Conservation (phyloP, 177 flowering plant species). For the Vitis hybrid region DNA sequence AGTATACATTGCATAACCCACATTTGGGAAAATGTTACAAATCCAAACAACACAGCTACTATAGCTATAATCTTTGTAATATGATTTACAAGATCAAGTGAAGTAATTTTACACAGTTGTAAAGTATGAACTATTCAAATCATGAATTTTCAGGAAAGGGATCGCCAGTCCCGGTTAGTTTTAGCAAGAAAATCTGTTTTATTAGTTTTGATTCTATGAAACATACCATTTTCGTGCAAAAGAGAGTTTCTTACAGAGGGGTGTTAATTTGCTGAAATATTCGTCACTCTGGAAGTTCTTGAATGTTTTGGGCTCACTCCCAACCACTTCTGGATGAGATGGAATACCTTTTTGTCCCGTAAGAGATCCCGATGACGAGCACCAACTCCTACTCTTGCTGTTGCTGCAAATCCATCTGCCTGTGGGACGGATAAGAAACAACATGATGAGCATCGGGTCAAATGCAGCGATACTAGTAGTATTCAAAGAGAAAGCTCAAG, state of each 20-base stretch:
- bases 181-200: too few species aligned
- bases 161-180: too few species aligned
- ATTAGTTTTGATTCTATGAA: neutral
- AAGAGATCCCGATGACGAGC: slow-evolving; percentile 66
- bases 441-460: neutral
- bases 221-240: neutral
- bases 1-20: too few species aligned
- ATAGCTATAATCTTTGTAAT: too few species aligned
- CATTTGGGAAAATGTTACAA: too few species aligned
- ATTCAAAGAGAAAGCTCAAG: neutral
- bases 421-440: slow-evolving; percentile 18
- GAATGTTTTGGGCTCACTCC: slow-evolving; percentile 31
- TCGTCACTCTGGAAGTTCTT: slow-evolving; percentile 45
- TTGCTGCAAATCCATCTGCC: slow-evolving; percentile 80
- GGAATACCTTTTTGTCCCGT: slow-evolving; percentile 45
- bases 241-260: neutral
- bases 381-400: slow-evolving; percentile 62
- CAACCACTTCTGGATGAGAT: slow-evolving; percentile 64
- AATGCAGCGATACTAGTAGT: neutral
- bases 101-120: too few species aligned
- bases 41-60: too few species aligned
- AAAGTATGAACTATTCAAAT: too few species aligned
- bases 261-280: slow-evolving; percentile 16
- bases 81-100: too few species aligned
- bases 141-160: too few species aligned